A percentile compares a stretch with the other conserved stretches of the same genome.
phyloP scores from a whole-genome alignment of 2,329 filamentous ascomycete genomes.

The Aspergillus fumigatus region DNA sequence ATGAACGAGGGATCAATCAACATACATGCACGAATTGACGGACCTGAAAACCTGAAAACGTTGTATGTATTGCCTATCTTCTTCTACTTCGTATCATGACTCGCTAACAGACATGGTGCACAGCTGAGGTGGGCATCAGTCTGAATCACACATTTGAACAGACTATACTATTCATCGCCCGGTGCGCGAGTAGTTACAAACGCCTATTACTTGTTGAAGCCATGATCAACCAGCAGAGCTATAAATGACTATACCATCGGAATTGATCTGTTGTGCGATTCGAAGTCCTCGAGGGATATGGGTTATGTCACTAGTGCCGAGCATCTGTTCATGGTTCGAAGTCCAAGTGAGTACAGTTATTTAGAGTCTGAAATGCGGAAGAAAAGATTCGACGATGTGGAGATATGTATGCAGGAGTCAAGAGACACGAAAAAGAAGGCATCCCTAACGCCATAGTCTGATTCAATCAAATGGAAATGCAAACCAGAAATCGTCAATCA shows the following conservation, averaged over 20 bases:
- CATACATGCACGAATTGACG: slow-evolving; percentile 4
- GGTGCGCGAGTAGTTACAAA: not conserved
- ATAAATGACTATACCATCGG: not conserved
- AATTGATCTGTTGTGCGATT: not conserved
- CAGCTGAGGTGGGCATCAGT: not conserved
- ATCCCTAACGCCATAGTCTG: slow-evolving; percentile 20
- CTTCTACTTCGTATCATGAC: not conserved
- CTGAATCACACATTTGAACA: not conserved
- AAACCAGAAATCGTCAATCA: slow-evolving; percentile 12
- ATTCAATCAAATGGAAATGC: slow-evolving; percentile 2
- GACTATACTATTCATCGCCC: not conserved
- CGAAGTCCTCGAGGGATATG: not conserved
- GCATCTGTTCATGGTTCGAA: not conserved
- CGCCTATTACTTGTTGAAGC: not conserved
- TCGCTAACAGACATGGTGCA: not conserved
- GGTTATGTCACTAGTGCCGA: not conserved
- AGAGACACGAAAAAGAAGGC: slow-evolving; percentile 10
- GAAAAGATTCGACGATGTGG: not conserved
- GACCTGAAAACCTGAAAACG: not conserved
- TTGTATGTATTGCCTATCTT: not conserved
- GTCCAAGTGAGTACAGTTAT: not conserved
- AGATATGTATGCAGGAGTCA: slow-evolving; percentile 4
- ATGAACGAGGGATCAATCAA: no score
- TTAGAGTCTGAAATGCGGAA: not conserved
- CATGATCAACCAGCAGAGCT: not conserved